phyloP scores from a whole-genome alignment of 805 yeast species.

The Barnettozyma botsteinii region DNA sequence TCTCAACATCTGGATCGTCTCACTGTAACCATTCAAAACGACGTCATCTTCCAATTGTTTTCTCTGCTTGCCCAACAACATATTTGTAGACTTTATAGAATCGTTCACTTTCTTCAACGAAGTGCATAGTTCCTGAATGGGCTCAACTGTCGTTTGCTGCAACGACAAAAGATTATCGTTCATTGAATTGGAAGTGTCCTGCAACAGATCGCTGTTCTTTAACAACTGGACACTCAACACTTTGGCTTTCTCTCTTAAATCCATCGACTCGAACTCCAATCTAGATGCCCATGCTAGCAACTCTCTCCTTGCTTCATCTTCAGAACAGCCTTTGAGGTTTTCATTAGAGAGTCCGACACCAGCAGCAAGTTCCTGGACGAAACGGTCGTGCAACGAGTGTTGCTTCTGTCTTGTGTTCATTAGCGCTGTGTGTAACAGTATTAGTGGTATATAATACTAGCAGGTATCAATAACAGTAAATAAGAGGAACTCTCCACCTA shows the following conservation, averaged over 20 bases:
- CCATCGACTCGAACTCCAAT: conserved; percentile 43
- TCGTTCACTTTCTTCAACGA: conserved; percentile 5
- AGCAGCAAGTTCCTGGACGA: background rate
- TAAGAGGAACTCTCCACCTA: background rate
- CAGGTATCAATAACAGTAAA: no score
- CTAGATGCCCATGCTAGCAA: conserved; percentile 44
- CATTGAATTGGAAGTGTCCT: background rate
- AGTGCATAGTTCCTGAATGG: background rate
- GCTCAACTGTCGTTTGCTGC: conserved; percentile 4
- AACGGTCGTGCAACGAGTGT: no score
- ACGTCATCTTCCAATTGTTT: conserved; percentile 4
- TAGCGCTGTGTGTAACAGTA: no score
- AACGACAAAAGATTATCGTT: background rate
- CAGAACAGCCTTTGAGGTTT: no score
- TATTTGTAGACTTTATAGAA: background rate
- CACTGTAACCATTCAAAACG: background rate
- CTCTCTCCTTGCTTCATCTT: conserved; percentile 30
- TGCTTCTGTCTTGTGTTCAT: no score
- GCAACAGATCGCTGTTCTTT: conserved; percentile 10
- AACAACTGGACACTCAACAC: conserved; percentile 13
- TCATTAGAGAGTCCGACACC: background rate
- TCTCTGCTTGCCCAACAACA: conserved; percentile 2
- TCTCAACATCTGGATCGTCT: conserved; percentile 7
- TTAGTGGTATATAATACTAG: no score
- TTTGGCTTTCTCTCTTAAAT: conserved; percentile 30